Percentiles rank a stretch among this genome's conserved stretches.
phyloP scores from a whole-genome alignment of 257 asterid species.

The Schizonepeta tenuifolia region DNA sequence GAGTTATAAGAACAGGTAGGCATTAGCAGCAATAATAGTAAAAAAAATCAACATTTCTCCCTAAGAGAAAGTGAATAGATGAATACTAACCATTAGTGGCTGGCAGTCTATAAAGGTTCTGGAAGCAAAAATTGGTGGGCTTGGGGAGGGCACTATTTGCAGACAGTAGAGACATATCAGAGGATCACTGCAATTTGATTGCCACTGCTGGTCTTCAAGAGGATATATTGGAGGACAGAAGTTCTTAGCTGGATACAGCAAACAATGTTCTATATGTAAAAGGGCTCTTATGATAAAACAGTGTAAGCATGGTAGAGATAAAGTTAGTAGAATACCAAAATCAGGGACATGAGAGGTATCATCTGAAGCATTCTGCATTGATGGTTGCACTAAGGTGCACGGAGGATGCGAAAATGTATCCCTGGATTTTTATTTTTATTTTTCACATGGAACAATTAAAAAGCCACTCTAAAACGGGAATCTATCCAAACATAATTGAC shows the following conservation, averaged over 20 bases:
- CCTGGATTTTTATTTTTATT: slow-evolving; percentile 75
- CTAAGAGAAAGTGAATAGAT: background rate
- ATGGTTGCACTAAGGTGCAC: slow-evolving; percentile 92
- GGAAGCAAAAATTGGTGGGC: slow-evolving; percentile 86
- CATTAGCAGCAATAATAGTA: slow-evolving; percentile 19
- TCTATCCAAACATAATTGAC: slow-evolving; percentile 16
- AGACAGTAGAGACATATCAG: slow-evolving; percentile 75
- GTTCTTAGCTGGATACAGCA: slow-evolving; percentile 60
- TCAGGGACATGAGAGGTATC: slow-evolving; percentile 62
- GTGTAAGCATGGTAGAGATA: slow-evolving; percentile 34
- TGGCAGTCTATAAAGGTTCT: slow-evolving; percentile 82
- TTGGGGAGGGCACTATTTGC: slow-evolving; percentile 88
- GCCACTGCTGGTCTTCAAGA: slow-evolving; percentile 76
- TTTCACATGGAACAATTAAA: slow-evolving; percentile 24
- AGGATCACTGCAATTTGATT: slow-evolving; percentile 60
- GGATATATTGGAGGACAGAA: slow-evolving; percentile 96
- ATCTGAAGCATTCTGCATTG: slow-evolving; percentile 60
- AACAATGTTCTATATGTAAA: slow-evolving; percentile 31
- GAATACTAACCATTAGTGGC: slow-evolving; percentile 72
- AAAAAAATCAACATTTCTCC: background rate
- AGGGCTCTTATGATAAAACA: slow-evolving; percentile 22
- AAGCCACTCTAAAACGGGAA: slow-evolving; percentile 23
- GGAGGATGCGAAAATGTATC: slow-evolving; percentile 94
- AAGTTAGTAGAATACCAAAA: slow-evolving; percentile 60
- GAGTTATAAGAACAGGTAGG: slow-evolving; percentile 42